phyloP scores from a whole-genome alignment of 2,329 filamentous ascomycete genomes.

The Cladosporium oxysporum region DNA sequence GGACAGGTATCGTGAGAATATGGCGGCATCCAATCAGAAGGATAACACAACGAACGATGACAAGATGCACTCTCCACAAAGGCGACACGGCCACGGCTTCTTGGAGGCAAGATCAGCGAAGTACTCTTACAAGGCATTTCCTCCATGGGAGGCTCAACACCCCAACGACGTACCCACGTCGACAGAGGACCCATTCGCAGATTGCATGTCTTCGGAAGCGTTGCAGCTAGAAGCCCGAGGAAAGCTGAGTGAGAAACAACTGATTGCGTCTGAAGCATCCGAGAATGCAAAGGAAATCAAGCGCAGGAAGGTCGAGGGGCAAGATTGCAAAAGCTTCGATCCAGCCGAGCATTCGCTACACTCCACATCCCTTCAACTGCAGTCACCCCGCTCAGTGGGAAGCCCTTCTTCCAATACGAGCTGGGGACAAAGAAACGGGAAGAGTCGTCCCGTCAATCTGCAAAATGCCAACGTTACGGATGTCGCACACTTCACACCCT shows the following conservation, averaged over 20 bases:
- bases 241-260: not conserved
- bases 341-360: not conserved
- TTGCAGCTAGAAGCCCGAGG: not conserved
- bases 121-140: not conserved
- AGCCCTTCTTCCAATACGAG: not conserved
- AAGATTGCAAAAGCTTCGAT: not conserved
- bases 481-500: not conserved
- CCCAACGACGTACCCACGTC: not conserved
- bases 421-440: not conserved
- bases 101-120: not conserved
- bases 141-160: not conserved
- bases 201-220: not conserved
- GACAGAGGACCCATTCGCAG: not conserved
- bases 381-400: not conserved
- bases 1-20: not conserved
- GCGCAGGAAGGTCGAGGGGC: not conserved
- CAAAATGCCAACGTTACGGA: not conserved
- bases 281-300: not conserved
- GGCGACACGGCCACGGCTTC: not conserved
- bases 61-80: not conserved
- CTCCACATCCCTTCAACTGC: not conserved
- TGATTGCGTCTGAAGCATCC: not conserved
- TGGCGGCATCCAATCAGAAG: not conserved
- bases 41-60: not conserved
- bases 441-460: not conserved